Percentiles rank a stretch among this genome's conserved stretches.
These are phyloP conservation scores for Teunomyces barrocoloradensis DNA, from an alignment of 805 yeast species.

Conservation along the genomic window DNA sequence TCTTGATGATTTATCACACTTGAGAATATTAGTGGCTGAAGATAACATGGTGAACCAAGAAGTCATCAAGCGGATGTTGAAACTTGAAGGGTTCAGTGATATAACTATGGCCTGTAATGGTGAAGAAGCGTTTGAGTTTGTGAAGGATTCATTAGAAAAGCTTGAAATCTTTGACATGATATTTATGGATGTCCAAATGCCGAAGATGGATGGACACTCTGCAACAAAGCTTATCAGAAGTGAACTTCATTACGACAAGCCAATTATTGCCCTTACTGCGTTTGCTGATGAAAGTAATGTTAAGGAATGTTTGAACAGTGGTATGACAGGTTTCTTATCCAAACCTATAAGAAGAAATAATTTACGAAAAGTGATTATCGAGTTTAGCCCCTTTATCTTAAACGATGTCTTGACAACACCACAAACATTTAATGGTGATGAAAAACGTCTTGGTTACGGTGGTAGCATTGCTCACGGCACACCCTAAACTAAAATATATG, in stretches of 20 bases:
- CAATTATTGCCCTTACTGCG: conserved; percentile 93
- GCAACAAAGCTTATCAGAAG: conserved; percentile 75
- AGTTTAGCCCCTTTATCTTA: conserved; percentile 40
- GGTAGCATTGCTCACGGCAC: not conserved
- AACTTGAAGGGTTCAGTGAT: conserved; percentile 71
- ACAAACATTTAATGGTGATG: conserved; percentile 24
- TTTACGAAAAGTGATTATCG: conserved; percentile 53
- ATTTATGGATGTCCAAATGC: conserved; percentile 98
- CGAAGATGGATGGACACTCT: conserved; percentile 81
- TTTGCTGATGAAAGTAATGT: conserved; percentile 92
- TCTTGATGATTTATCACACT: conserved; percentile 27
- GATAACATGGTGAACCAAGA: conserved; percentile 94
- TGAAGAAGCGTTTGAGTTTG: conserved; percentile 74
- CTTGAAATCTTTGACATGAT: conserved; percentile 61
- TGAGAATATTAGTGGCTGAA: conserved; percentile 80
- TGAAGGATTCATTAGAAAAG: conserved; percentile 46
- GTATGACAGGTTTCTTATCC: conserved; percentile 88
- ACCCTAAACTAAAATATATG: not conserved
- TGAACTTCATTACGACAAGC: conserved; percentile 58
- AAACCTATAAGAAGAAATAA: conserved; percentile 81
- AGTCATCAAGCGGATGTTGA: conserved; percentile 85
- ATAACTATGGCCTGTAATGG: conserved; percentile 88
- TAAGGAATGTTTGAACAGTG: conserved; percentile 79
- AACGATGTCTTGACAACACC: conserved; percentile 36
- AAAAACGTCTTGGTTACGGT: conserved; percentile 23